Percentiles rank a stretch among this genome's conserved stretches.
These are phyloP conservation scores for Hibiscus mutabilis DNA, from an alignment of 345 rosid species.

Conservation along the genomic window DNA sequence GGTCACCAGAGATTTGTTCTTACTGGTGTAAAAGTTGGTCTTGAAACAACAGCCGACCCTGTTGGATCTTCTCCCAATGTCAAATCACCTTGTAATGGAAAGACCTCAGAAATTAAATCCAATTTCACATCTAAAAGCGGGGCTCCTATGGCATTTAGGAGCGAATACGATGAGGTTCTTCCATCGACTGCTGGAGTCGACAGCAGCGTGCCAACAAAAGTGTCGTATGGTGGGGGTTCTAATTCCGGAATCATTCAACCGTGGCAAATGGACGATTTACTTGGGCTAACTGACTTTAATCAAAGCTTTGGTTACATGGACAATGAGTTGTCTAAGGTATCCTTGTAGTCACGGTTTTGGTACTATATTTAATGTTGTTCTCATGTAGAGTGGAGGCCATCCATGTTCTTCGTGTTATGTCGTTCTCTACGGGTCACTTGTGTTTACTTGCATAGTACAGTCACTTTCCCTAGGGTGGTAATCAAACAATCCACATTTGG, in stretches of 20 bases:
- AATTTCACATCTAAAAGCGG: conserved; percentile 27
- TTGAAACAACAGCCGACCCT: conserved; percentile 43
- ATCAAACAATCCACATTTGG: neutral
- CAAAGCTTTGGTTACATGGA: conserved; percentile 61
- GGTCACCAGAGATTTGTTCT: conserved; percentile 86
- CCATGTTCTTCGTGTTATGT: neutral
- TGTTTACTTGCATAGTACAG: neutral
- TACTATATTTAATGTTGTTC: neutral
- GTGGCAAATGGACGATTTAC: conserved; percentile 82
- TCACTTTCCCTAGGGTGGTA: neutral
- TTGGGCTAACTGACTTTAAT: conserved; percentile 51
- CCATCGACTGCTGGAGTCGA: conserved; percentile 27
- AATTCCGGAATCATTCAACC: conserved; percentile 50
- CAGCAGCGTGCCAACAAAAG: conserved; percentile 22
- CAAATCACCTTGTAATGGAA: conserved; percentile 42
- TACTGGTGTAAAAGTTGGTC: conserved; percentile 93
- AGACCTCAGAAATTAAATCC: conserved; percentile 34
- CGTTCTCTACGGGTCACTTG: neutral
- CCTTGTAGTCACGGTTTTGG: neutral
- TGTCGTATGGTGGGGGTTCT: conserved; percentile 51
- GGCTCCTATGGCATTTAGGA: conserved; percentile 18
- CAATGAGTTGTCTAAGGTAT: conserved; percentile 78
- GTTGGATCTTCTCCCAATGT: conserved; percentile 42
- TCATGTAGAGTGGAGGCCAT: neutral
- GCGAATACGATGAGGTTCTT: conserved; percentile 26